Base-by-base conservation (phyloP, 2,329 filamentous ascomycete genomes). In the Neonectria sp. region DNA sequence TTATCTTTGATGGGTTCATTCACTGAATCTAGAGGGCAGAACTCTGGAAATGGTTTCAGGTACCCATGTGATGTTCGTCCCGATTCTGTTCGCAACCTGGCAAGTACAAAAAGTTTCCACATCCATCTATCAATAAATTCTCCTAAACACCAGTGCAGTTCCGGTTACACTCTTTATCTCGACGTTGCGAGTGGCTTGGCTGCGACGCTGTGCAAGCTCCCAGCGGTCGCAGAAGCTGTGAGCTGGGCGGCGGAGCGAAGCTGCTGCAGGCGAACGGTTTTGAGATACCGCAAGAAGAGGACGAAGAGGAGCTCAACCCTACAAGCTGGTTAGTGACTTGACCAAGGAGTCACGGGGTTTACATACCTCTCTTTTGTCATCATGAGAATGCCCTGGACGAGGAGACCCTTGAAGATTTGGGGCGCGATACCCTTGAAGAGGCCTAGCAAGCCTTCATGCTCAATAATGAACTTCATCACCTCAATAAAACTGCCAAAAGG, bases 371-470 rank as follows among this genome's bases (percentile, higher is more conserved):
- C 96, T 84, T 99, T 99, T 55, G 95, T 96, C 95, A 98, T 99
- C 96, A 99, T 99, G 45, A 99, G 86, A 63, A 99, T 90, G 56
- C 96, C 96, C 79, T 99, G 96, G 3, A 99, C 96, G 55, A 99
- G 80, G 59, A 99, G 83, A 1, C 96, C 96, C 83, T 99, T 99
- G 66, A 95, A 82, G 58, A 99, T 93, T 81, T 99, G 96, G 3
- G 96, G 96, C 0, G 90, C 95, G 73, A 99, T 97, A 48, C 96
- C 96, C 84, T 99, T 99, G 86, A 98, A 99, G 2, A 99, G 86
- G n/a, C 92, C 92, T 13, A 92, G 76, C 1, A 89, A 79, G 4
- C 96, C 96, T 79, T 99, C 96, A 68, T 97, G 91, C 76, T 97
- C 86, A 62, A 98, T 83, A 73, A 99, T 98, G 80, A 97, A 98